Percentiles rank a stretch among this genome's conserved stretches.
Evolutionary conservation across 2,329 filamentous ascomycete species (phyloP).

Genomic region (Pseudonectria foliicola): DNA sequence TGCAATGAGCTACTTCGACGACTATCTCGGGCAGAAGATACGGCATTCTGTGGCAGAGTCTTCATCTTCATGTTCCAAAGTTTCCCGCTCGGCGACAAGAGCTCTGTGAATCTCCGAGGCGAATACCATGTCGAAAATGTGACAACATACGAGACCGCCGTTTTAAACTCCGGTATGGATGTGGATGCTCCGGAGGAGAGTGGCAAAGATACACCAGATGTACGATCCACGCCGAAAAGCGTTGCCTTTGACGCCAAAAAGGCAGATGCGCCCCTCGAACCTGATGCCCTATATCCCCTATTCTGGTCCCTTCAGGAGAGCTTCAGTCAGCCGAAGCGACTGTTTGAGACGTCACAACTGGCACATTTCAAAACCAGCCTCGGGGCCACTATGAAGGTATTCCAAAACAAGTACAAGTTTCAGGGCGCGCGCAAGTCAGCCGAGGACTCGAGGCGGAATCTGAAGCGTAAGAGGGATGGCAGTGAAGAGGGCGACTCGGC

Average conservation of each 20-base stretch:
- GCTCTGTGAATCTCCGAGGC: slow-evolving; percentile 90
- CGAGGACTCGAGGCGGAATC: slow-evolving; percentile 57
- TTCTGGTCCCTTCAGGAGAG: slow-evolving; percentile 92
- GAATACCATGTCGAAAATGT: slow-evolving; percentile 96
- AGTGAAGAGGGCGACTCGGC: slow-evolving; percentile 45
- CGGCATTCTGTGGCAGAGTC: slow-evolving; percentile 92
- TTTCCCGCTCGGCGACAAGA: slow-evolving; percentile 92
- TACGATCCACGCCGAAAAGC: slow-evolving; percentile 30
- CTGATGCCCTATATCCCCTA: slow-evolving; percentile 73
- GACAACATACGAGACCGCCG: slow-evolving; percentile 62
- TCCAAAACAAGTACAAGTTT: slow-evolving; percentile 44
- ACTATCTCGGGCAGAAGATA: slow-evolving; percentile 91
- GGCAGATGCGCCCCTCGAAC: slow-evolving; percentile 50
- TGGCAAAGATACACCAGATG: slow-evolving; percentile 25
- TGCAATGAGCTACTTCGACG: slow-evolving; percentile 94
- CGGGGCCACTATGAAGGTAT: slow-evolving; percentile 55
- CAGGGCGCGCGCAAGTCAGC: slow-evolving; percentile 43
- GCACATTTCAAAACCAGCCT: slow-evolving; percentile 73
- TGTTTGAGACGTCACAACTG: slow-evolving; percentile 69
- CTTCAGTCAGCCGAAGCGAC: slow-evolving; percentile 80
- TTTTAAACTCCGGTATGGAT: slow-evolving; percentile 47
- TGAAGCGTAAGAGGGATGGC: slow-evolving; percentile 62
- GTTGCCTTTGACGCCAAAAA: slow-evolving; percentile 36
- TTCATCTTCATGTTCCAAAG: slow-evolving; percentile 99
- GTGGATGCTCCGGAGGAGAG: slow-evolving; percentile 47